Base-by-base conservation (phyloP, 805 yeast species). In the Barnettozyma californica region DNA sequence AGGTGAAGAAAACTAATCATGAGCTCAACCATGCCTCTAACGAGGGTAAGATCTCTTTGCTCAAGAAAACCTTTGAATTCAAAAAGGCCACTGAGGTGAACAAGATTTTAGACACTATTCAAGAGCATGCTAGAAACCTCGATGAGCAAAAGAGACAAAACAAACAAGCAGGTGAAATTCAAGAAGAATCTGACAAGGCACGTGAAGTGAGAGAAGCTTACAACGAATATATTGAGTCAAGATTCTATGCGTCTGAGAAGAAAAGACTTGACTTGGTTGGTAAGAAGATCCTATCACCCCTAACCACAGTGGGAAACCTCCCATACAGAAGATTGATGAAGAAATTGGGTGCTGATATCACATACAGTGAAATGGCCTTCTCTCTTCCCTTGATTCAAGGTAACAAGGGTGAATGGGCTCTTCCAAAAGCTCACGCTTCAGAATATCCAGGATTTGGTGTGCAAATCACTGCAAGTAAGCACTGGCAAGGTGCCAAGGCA, bases 281-380 rank as follows among this genome's bases (percentile, higher is more conserved):
- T 41, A 92, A 92, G 55, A 90, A 90, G 67, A 89, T 94, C 51
- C 83, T 94, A 8, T 88, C 97, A 2, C 99, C 99, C 1, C 75
- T 94, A 53, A 95, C 99, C 31, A 94, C 99, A 0, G 99, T 94
- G 6, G 99, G 99, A 20, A 94, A 94, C 67, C 74, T 94, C 59
- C 99, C 99, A 14, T 94, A 80, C 69, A 84, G 99, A 66, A 77
- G 98, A 58, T 74, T 94, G 51, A 91, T 94, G 97, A 85, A 83
- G 60, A 76, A 84, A 1, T 67, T 89, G 31, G 97, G 97, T 16
- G 96, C 96, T 11, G 97, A 94, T 59, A 77, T 90, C 16, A 94
- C 99, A 0, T 94, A 87, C 64, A 78, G 91, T 36, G 99, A 94
- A 69, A 94, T 94, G 99, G 97, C 98, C 0, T 73, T 94, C 34